Evolutionary conservation across 2,329 filamentous ascomycete species (phyloP), one percentile per base, ranked within the genome.

Genomic region (Exophiala mesophila): DNA sequence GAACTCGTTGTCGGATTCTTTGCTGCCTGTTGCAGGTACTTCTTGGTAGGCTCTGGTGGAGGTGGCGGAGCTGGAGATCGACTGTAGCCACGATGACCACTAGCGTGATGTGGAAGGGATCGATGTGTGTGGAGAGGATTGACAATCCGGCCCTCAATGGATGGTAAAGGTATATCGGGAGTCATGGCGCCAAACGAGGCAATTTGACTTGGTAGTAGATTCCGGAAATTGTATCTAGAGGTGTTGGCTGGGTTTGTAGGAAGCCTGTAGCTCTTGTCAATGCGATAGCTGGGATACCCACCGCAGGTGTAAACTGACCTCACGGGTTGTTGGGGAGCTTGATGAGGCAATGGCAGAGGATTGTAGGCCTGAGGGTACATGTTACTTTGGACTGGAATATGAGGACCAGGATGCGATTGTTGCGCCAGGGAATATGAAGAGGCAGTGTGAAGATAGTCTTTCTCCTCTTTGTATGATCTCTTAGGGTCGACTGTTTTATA

Each of bases 11-110:
- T 55, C 0, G 78, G 71, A 1, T 66, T 55, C 10, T 66, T 53
- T 3, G 65, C 59, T 2, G 83, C 71, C 39, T 73, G 71, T 3
- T 58, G 40, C n/a, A 87, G 66, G 63, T 94, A 94, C 34, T 63
- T 58, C 0, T 63, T 33, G 1, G 75, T 74, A 0, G 85, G 78
- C 0, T 73, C 57, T 0, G 87, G 86, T 17, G 82, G 62, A 30
- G 41, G 32, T 6, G 46, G 46, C 3, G 47, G 32, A 21, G 36
- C 31, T 10, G 41, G 29, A 33, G 26, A 34, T 20, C 17, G 6
- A 17, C 21, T 38, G 17, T 35, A 34, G 37, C 17, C 17, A 19
- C 30, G 19, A 12, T 30, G 36, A 39, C 5, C 32, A 17, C 12
- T 13, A 15, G 15, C 7, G 6, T n/a, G 15, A 6, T 13, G 17